Conservation (phyloP, 768 basidiomycete species). For the Amanita muscaria region DNA sequence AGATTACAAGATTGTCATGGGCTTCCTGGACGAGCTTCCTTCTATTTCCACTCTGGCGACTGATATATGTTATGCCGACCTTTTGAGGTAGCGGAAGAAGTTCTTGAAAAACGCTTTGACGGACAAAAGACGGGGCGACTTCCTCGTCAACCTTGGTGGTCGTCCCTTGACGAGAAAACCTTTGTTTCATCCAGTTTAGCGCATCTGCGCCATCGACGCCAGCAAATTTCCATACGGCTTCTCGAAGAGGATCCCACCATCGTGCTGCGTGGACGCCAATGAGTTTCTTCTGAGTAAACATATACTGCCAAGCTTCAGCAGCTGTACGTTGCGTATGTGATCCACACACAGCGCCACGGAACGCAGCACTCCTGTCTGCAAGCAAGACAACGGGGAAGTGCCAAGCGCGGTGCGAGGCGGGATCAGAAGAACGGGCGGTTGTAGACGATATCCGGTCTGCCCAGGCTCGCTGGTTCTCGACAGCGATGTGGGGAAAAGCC, state of each 20-base stretch:
- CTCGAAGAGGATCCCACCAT: slow-evolving; percentile 77
- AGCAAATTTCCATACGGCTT: slow-evolving; percentile 59
- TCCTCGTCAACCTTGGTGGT: slow-evolving; percentile 5
- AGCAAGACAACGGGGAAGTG: slow-evolving; percentile 64
- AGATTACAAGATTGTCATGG: slow-evolving; percentile 44
- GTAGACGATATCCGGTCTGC: slow-evolving; percentile 42
- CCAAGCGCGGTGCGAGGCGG: slow-evolving; percentile 43
- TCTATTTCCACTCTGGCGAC: slow-evolving; percentile 45
- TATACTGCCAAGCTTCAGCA: slow-evolving; percentile 53
- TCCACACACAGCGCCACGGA: slow-evolving; percentile 58
- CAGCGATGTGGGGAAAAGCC: slow-evolving; percentile 58
- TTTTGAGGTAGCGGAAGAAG: slow-evolving; percentile 34
- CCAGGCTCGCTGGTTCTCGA: slow-evolving; percentile 70
- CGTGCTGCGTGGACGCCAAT: slow-evolving; percentile 36
- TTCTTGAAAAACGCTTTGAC: slow-evolving; percentile 15
- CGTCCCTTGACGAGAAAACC: slow-evolving; percentile 3
- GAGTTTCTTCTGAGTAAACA: slow-evolving; percentile 27
- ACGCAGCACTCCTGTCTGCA: slow-evolving; percentile 69
- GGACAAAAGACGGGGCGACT: slow-evolving; percentile 2
- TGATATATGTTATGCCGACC: slow-evolving; percentile 66
- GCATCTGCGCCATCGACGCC: slow-evolving; percentile 25
- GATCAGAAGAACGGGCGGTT: slow-evolving; percentile 5
- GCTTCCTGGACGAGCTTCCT: slow-evolving; percentile 46
- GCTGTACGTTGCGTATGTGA: slow-evolving; percentile 63
- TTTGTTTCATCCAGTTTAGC: slow-evolving; percentile 7